Base-by-base conservation (phyloP, 371 early-diverging fungal species). In the Neoconidiobolus thromboides region DNA sequence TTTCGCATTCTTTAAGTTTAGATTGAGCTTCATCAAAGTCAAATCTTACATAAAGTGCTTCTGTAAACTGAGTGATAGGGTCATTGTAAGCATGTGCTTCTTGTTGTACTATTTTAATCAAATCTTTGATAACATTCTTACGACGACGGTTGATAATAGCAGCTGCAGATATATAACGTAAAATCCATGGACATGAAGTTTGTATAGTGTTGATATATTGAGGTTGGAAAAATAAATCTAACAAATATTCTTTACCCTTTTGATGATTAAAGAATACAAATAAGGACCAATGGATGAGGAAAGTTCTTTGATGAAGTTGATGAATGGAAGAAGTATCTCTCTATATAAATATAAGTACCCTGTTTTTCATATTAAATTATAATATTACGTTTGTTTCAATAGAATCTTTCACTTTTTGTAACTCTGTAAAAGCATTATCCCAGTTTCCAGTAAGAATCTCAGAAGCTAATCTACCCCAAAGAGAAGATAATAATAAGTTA, bases 241-340 rank as follows among this genome's bases (percentile, higher is more conserved):
- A 76, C 63, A 93, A 81, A 61, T 78, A 86, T 69, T 95, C 94
- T 60, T 89, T 87, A 40, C 95, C 93, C 71, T 86, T 84, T 55
- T 91, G 87, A 71, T 95, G 93, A 76, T 93, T 93, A 78, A 95
- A 95, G 76, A 91, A 91, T 42, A 95, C 89, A 69, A 93, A 93
- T 63, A 95, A 74, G 38, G 91, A 86, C 93, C 94, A 93, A 78
- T 93, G 93, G 67, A 95, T 79, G 61, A 93, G 74, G 88, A 90
- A 91, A 50, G 87, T 82, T 59, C 93, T 85, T 69, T 89, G 88
- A 67, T 92, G 86, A 55, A 95, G 82, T 71, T 90, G 91, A 61
- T 86, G 87, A 37, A 85, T 74, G 55, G 89, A 83, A 55, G 83
- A 73, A 42, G 75, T 65, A 60, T 79, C 79, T 66, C 72, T 73